Percentiles rank a stretch among this genome's conserved stretches.
Conservation (phyloP, 2,329 filamentous ascomycete species). For the Beauveria sp. region DNA sequence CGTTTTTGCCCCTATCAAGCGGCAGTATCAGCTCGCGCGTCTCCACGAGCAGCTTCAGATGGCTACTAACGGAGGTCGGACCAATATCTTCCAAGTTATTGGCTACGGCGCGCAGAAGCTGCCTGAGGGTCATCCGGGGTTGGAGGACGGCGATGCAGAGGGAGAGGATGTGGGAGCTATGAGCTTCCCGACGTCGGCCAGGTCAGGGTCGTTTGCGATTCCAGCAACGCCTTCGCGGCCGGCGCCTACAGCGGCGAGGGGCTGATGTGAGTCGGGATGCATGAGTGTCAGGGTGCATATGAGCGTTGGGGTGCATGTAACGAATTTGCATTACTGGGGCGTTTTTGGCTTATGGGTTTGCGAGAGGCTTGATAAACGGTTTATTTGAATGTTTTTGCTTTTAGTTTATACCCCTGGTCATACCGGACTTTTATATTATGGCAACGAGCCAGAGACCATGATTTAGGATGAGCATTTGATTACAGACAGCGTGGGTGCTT, state of each 20-base stretch:
- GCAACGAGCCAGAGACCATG: neutral
- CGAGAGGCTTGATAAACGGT: neutral
- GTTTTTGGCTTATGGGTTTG: neutral
- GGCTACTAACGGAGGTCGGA: conserved; percentile 57
- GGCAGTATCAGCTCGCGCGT: conserved; percentile 55
- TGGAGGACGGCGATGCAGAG: conserved; percentile 43
- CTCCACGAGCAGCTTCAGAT: conserved; percentile 59
- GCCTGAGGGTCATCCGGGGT: conserved; percentile 40
- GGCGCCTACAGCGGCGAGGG: conserved; percentile 2
- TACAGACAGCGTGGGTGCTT: neutral
- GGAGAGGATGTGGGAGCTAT: conserved; percentile 46
- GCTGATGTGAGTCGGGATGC: neutral
- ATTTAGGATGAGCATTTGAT: neutral
- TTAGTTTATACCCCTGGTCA: conserved; percentile 4
- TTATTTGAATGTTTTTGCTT: neutral
- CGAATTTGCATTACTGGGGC: neutral
- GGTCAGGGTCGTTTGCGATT: conserved; percentile 25
- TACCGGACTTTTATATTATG: neutral
- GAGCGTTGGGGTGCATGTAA: neutral
- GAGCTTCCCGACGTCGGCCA: conserved; percentile 28
- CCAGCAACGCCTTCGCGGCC: conserved; percentile 2
- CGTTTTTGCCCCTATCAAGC: conserved; percentile 52
- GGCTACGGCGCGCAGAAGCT: conserved; percentile 50
- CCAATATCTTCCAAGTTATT: conserved; percentile 57
- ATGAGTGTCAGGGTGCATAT: neutral